These are phyloP conservation scores for Aspergillus sp. DNA, from an alignment of 2,329 filamentous ascomycete genomes.

Conservation along the genomic window DNA sequence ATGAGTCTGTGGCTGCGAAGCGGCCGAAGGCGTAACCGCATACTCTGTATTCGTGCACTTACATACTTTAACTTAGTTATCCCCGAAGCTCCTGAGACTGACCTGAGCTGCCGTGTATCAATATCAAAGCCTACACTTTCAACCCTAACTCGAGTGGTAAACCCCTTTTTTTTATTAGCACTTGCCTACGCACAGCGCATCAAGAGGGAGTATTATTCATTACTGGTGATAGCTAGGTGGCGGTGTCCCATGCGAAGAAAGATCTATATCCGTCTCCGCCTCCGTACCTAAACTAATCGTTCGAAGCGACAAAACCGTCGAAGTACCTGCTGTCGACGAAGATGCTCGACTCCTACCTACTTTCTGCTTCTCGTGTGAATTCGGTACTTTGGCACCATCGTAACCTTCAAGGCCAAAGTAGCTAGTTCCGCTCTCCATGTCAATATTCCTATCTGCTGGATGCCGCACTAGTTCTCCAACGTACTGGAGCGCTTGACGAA, in stretches of 20 bases:
- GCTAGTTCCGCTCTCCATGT: no score
- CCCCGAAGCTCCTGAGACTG: background rate
- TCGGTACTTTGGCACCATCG: no score
- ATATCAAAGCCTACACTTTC: background rate
- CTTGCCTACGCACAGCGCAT: background rate
- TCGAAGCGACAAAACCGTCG: no score
- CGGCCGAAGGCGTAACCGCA: conserved; percentile 30
- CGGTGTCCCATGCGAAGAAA: background rate
- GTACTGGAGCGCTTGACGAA: no score
- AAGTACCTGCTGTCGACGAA: no score
- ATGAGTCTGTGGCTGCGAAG: conserved; percentile 25
- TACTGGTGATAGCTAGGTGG: background rate
- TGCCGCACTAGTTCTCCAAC: no score
- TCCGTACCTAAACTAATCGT: no score
- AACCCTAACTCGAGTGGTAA: background rate
- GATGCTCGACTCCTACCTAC: no score
- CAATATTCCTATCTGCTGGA: no score
- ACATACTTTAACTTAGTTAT: background rate
- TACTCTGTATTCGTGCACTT: background rate
- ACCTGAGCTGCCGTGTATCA: conserved; percentile 10
- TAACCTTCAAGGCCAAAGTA: no score
- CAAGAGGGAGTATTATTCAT: background rate
- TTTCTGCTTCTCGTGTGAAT: no score
- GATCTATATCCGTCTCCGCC: background rate
- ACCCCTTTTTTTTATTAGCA: background rate